Percentiles rank a stretch among this genome's conserved stretches.
These are phyloP conservation scores for Kwoniella shivajii DNA, from an alignment of 1,284 basidiomycete genomes.

Conservation along the genomic window DNA sequence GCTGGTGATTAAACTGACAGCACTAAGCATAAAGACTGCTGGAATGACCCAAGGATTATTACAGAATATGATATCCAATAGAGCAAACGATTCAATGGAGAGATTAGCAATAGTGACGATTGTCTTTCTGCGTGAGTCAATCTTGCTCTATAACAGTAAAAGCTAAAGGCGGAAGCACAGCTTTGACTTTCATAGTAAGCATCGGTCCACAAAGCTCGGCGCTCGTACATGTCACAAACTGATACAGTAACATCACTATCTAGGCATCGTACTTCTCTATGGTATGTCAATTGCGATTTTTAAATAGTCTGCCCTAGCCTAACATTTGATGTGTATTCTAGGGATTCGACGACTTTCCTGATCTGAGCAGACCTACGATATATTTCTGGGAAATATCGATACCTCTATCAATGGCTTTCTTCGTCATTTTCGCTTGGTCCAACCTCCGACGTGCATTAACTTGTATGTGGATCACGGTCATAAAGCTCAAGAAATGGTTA, in stretches of 20 bases:
- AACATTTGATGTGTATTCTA: background rate
- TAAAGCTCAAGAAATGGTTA: background rate
- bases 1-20: background rate
- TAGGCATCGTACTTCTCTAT: conserved; percentile 16
- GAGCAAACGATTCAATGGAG: conserved; percentile 11
- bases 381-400: conserved; percentile 15
- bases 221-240: background rate
- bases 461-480: background rate
- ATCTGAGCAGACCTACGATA: background rate
- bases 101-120: conserved; percentile 9
- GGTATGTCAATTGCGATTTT: background rate
- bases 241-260: background rate
- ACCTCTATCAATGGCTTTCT: conserved; percentile 8
- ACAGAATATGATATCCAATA: conserved; percentile 6
- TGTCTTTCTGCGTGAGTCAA: conserved; percentile 7
- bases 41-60: too few species aligned
- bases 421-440: conserved; percentile 12
- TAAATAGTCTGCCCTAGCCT: background rate
- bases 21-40: background rate
- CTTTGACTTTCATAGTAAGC: conserved; percentile 11
- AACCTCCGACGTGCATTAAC: conserved; percentile 1
- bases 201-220: too few species aligned
- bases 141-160: background rate
- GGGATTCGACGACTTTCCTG: conserved; percentile 11
- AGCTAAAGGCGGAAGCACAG: background rate